Percentiles rank a stretch among this genome's conserved stretches.
Evolutionary conservation across 495 filamentous ascomycete genomes (phyloP).

Genomic region (Trichoderma asperelloides): DNA sequence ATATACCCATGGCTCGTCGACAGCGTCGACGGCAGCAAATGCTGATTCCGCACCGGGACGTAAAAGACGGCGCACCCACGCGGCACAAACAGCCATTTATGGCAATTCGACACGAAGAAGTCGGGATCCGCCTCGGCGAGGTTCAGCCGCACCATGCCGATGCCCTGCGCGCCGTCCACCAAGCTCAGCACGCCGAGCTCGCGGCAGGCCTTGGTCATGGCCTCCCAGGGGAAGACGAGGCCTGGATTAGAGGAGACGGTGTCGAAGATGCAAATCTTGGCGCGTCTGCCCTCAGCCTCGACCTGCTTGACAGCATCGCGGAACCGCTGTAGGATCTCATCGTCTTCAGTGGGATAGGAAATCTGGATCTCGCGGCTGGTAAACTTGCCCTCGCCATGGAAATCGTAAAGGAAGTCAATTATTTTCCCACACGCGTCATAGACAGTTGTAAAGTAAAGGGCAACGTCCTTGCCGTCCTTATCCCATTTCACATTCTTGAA

Average conservation of each 20-base stretch:
- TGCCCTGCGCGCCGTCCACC: constrained; percentile 75
- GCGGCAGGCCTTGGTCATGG: constrained; percentile 51
- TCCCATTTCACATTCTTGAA: constrained; percentile 58
- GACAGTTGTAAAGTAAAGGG: constrained; percentile 63
- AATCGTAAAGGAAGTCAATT: constrained; percentile 60
- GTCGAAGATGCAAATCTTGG: constrained; percentile 66
- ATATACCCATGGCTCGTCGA: constrained; percentile 61
- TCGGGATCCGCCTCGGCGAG: constrained; percentile 58
- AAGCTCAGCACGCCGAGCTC: constrained; percentile 50
- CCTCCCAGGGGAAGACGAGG: constrained; percentile 68
- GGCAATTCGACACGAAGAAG: constrained; percentile 75
- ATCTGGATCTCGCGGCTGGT: constrained; percentile 28
- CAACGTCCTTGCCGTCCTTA: constrained; percentile 44
- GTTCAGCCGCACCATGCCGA: constrained; percentile 68
- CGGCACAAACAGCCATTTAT: constrained; percentile 91
- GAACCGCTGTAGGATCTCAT: constrained; percentile 47
- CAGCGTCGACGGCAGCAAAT: constrained; percentile 60
- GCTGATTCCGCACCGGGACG: constrained; percentile 64
- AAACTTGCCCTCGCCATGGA: constrained; percentile 21
- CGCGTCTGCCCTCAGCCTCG: constrained; percentile 33
- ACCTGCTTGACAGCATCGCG: constrained; percentile 35
- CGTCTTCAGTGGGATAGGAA: constrained; percentile 51
- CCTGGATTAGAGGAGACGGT: constrained; percentile 68
- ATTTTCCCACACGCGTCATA: constrained; percentile 70
- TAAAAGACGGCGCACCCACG: constrained; percentile 73